Evolutionary conservation across 306 rosid species (phyloP).

Genomic region (Trichosanthes cucumerina): DNA sequence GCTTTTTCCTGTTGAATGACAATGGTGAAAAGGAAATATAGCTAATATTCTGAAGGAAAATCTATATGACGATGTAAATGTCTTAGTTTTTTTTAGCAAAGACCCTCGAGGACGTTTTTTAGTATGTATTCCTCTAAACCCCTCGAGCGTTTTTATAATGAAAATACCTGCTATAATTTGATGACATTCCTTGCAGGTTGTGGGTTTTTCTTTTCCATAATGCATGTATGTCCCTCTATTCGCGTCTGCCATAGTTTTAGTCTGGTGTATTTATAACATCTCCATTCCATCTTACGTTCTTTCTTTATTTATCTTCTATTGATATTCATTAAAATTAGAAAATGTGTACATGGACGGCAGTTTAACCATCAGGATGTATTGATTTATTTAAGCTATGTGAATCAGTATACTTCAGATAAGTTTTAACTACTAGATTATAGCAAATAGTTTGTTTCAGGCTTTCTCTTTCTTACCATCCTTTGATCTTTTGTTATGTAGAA

Average conservation of each 20-base stretch:
- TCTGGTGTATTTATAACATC: background rate
- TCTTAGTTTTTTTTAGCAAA: background rate
- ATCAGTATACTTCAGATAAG: constrained; percentile 26
- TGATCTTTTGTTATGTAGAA: constrained; percentile 30
- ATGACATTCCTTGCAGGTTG: background rate
- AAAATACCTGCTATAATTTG: background rate
- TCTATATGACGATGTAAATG: background rate
- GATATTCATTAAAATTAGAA: no score
- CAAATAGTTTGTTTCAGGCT: constrained; percentile 22
- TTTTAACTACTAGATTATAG: constrained; percentile 32
- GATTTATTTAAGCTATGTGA: constrained; percentile 37
- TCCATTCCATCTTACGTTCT: background rate
- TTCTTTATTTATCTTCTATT: background rate
- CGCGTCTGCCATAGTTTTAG: background rate
- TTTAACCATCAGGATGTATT: constrained; percentile 36
- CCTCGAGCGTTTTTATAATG: background rate
- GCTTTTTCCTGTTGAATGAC: background rate
- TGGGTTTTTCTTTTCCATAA: background rate
- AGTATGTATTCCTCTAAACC: background rate
- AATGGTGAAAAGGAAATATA: background rate
- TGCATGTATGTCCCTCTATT: background rate
- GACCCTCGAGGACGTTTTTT: background rate
- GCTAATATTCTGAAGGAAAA: background rate
- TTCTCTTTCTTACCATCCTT: constrained; percentile 15
- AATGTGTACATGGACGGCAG: constrained; percentile 23